phyloP scores from a whole-genome alignment of 116 monocot species.

The Zostera marina region DNA sequence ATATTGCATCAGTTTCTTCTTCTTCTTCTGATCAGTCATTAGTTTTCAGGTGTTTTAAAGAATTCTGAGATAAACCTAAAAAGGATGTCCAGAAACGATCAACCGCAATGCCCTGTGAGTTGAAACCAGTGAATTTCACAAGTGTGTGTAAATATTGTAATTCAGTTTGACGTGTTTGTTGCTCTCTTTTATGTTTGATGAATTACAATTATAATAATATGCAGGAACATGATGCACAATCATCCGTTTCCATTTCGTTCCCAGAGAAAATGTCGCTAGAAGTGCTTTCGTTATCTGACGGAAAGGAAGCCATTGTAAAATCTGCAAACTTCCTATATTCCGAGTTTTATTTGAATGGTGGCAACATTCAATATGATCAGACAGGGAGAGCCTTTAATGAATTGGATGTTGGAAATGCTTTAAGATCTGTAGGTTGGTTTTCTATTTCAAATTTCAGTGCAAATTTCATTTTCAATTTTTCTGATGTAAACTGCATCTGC shows the following conservation, averaged over 20 bases:
- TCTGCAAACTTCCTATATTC: slow-evolving; percentile 61
- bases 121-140: not conserved
- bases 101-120: slow-evolving; percentile 21
- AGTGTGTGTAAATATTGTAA: not conserved
- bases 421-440: slow-evolving; percentile 45
- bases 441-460: not conserved
- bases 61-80: slow-evolving; percentile 23
- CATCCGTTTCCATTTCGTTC: slow-evolving; percentile 6
- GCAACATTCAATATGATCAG: slow-evolving; percentile 5
- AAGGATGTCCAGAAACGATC: slow-evolving; percentile 8
- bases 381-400: slow-evolving; percentile 31
- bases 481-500: not conserved
- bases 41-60: slow-evolving; percentile 62
- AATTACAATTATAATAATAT: not conserved
- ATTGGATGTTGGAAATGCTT: slow-evolving; percentile 43
- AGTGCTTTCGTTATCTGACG: slow-evolving; percentile 52
- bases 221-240: slow-evolving; percentile 25
- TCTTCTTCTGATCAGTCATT: not conserved
- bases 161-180: no score
- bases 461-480: not conserved
- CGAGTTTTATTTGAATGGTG: slow-evolving; percentile 22
- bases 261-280: slow-evolving; percentile 37
- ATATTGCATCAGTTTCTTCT: not conserved
- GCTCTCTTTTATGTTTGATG: no score
- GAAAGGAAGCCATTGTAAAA: slow-evolving; percentile 65